Evolutionary conservation across 495 filamentous ascomycete genomes (phyloP).

Genomic region (Penicillium flavigenum): DNA sequence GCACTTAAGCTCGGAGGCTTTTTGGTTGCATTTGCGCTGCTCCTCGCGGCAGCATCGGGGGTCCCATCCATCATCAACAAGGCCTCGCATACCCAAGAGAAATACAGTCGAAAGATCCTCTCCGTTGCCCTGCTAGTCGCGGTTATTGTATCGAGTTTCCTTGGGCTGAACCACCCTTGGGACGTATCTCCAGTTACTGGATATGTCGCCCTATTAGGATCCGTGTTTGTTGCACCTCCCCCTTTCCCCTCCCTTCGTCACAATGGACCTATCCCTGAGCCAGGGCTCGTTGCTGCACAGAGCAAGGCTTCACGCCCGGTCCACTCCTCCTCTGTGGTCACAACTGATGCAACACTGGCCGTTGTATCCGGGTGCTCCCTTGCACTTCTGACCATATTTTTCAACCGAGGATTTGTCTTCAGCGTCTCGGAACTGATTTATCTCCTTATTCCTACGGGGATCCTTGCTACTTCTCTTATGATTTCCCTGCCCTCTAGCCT

Average conservation of each 20-base stretch:
- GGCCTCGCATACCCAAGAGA: slow-evolving; percentile 15
- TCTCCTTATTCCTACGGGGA: slow-evolving; percentile 25
- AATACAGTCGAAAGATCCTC: slow-evolving; percentile 32
- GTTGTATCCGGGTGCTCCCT: slow-evolving; percentile 30
- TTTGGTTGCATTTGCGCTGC: slow-evolving; percentile 50
- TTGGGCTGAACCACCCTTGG: slow-evolving; percentile 38
- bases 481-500: slow-evolving; percentile 26
- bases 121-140: slow-evolving; percentile 30
- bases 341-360: slow-evolving; percentile 33
- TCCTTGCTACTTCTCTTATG: slow-evolving; percentile 35
- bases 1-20: slow-evolving; percentile 55
- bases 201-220: slow-evolving; percentile 46
- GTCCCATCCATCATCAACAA: slow-evolving; percentile 31
- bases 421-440: slow-evolving; percentile 26
- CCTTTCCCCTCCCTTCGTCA: slow-evolving; percentile 37
- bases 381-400: slow-evolving; percentile 21
- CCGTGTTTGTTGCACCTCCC: slow-evolving; percentile 44
- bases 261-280: slow-evolving; percentile 26
- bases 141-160: slow-evolving; percentile 30
- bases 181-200: slow-evolving; percentile 39
- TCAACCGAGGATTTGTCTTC: slow-evolving; percentile 28
- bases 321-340: slow-evolving; percentile 18
- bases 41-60: slow-evolving; percentile 47
- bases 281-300: slow-evolving; percentile 28
- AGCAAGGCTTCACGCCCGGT: slow-evolving; percentile 13